Evolutionary conservation across 1,284 basidiomycete species (phyloP), one percentile per base, ranked within the genome.

Genomic region (Athelia psychrophila): DNA sequence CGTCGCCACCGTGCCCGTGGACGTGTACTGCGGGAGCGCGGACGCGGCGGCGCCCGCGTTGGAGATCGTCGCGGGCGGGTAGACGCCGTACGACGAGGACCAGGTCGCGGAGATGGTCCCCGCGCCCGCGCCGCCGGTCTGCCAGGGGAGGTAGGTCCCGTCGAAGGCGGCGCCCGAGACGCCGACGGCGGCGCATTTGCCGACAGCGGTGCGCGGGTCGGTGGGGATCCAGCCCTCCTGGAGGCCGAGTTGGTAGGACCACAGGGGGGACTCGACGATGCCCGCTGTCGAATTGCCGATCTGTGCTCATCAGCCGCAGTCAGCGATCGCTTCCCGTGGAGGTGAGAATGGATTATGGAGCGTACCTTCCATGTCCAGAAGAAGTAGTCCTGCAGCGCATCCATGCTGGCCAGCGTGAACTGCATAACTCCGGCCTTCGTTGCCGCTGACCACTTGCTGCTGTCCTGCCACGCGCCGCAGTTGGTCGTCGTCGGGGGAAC

Each of bases 201-300:
- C 93, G 19, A 73, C 50, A 2, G 84, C 80, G 16, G 64, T 66
- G 54, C 92, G 78, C 19, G 93, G 93, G 68, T 95, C 89, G 0
- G 68, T 72, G 16, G 92, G 90, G 56, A 94, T 86, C 84, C 85
- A 95, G 12, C 93, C 93, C 48, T 83, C 69, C 59, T 81, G 67
- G 40, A 93, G 74, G 32, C 93, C 93, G 54, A 93, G 86, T 60
- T 84, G 69, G 72, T 94, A 94, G 36, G 88, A 87, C 92, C 92
- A 90, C 33, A 87, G 74, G 22, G 91, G 89, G 2, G 88, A 70
- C 61, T 82, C 75, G 8, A 90, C 80, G 16, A 66, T 71, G 52
- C 81, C 81, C 10, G 80, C 72, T 3, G 74, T 73, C 2, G 80
- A 89, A 61, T 85, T 81, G 45, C 85, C 91, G 59, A 95, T 84